These are phyloP conservation scores for Aspergillus tanneri DNA, from an alignment of 2,329 filamentous ascomycete species.

Conservation along the genomic window DNA sequence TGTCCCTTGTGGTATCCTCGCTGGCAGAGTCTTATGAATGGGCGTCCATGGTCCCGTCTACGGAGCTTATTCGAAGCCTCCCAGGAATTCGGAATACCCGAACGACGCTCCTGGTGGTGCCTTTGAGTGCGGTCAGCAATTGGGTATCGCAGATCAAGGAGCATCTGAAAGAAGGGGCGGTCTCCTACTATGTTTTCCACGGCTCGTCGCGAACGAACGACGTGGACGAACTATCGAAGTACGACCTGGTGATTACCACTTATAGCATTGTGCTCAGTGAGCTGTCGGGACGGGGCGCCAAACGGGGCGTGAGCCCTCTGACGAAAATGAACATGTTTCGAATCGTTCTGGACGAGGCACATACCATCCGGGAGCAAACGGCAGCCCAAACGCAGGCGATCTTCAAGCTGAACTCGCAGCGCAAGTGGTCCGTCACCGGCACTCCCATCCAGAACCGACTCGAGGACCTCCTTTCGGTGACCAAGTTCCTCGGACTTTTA, in stretches of 20 bases:
- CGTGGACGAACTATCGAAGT: constrained; percentile 64
- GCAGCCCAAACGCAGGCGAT: constrained; percentile 83
- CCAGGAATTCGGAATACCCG: constrained; percentile 62
- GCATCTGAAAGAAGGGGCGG: constrained; percentile 64
- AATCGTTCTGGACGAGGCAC: constrained; percentile 90
- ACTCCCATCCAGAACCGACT: constrained; percentile 93
- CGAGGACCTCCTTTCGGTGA: constrained; percentile 81
- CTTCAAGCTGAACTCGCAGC: constrained; percentile 72
- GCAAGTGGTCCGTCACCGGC: constrained; percentile 95
- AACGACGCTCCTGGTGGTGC: constrained; percentile 82
- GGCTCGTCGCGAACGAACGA: constrained; percentile 73
- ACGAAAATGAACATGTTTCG: constrained; percentile 87
- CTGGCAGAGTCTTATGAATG: constrained; percentile 63
- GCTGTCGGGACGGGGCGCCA: constrained; percentile 63
- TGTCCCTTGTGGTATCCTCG: constrained; percentile 72
- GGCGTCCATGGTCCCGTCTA: constrained; percentile 53
- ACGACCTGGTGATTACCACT: constrained; percentile 86
- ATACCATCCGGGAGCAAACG: constrained; percentile 83
- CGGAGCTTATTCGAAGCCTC: constrained; percentile 29
- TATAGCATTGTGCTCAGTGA: constrained; percentile 87
- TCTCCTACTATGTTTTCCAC: constrained; percentile 83
- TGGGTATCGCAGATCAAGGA: constrained; percentile 91
- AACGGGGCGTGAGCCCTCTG: constrained; percentile 60
- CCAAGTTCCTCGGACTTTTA: constrained; percentile 78
- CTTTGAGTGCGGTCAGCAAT: constrained; percentile 86